Evolutionary conservation across 2,329 filamentous ascomycete species (phyloP).

Genomic region (Cryphonectria japonica): DNA sequence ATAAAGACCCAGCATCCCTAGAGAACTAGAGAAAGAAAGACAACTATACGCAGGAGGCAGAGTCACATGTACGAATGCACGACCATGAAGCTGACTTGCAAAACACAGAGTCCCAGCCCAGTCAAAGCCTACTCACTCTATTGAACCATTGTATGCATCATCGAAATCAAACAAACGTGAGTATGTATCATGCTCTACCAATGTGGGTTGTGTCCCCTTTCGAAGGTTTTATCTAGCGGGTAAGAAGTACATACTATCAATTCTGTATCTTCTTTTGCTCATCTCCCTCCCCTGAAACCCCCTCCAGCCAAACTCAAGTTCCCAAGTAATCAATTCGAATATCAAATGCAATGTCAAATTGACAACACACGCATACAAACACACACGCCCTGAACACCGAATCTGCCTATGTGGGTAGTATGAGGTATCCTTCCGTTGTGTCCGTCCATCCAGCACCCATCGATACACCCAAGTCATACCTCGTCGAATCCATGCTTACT

Average conservation of each 20-base stretch:
- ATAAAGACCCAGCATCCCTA: not conserved
- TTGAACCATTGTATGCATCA: not conserved
- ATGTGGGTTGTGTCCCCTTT: not conserved
- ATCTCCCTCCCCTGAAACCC: not conserved
- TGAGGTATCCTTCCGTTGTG: constrained; percentile 21
- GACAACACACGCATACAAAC: not conserved
- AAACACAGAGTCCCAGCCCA: not conserved
- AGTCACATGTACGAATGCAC: not conserved
- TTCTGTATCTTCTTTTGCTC: not conserved
- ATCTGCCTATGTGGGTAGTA: constrained; percentile 20
- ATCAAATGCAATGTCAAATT: constrained; percentile 21
- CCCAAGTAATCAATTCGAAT: constrained; percentile 24
- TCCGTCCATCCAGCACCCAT: constrained; percentile 17
- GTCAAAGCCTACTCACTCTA: not conserved
- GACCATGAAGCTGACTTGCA: not conserved
- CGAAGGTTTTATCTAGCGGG: not conserved
- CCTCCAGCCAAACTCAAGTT: not conserved
- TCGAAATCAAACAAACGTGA: not conserved
- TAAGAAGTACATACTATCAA: not conserved
- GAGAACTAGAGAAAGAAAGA: not conserved
- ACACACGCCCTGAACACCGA: constrained; percentile 26
- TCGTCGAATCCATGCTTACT: constrained; percentile 11
- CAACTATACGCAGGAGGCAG: not conserved
- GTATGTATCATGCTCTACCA: constrained; percentile 9
- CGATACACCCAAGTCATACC: constrained; percentile 22